phyloP scores from a whole-genome alignment of 495 filamentous ascomycete genomes.

The Talaromyces ruber region DNA sequence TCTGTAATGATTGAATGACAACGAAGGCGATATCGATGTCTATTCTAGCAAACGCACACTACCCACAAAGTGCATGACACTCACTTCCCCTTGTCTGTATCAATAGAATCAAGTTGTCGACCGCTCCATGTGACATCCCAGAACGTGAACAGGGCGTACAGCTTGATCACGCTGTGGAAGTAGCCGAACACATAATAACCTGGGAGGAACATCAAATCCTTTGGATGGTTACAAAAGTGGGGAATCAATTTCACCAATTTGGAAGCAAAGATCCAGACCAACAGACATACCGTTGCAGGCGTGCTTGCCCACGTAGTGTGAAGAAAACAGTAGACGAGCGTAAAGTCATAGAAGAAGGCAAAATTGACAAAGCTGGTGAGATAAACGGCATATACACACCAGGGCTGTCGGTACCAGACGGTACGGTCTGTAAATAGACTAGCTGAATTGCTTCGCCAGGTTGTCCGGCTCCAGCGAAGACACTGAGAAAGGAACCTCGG shows the following conservation, averaged over 20 bases:
- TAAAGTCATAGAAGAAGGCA: conserved; percentile 45
- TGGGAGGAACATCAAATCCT: conserved; percentile 46
- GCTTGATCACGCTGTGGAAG: conserved; percentile 53
- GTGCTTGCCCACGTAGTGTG: conserved; percentile 1
- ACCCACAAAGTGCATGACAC: background rate
- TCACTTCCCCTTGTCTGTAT: background rate
- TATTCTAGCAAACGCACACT: background rate
- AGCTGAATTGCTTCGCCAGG: conserved; percentile 54
- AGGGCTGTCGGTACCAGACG: conserved; percentile 45
- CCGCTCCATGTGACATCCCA: conserved; percentile 11
- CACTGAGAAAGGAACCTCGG: conserved; percentile 52
- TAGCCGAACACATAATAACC: conserved; percentile 50
- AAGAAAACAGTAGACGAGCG: conserved; percentile 22
- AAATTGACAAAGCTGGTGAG: conserved; percentile 51
- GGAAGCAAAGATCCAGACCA: conserved; percentile 34
- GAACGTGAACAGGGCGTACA: conserved; percentile 51
- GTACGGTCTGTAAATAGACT: conserved; percentile 44
- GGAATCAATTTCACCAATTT: conserved; percentile 56
- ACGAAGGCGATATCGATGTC: background rate
- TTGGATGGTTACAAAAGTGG: conserved; percentile 48
- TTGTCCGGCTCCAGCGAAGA: conserved; percentile 54
- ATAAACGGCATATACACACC: conserved; percentile 54
- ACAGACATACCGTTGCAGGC: conserved; percentile 7
- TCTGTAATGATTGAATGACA: background rate
- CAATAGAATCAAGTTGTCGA: background rate